phyloP scores from a whole-genome alignment of 306 rosid genomes.

The Trifolium fragiferum region DNA sequence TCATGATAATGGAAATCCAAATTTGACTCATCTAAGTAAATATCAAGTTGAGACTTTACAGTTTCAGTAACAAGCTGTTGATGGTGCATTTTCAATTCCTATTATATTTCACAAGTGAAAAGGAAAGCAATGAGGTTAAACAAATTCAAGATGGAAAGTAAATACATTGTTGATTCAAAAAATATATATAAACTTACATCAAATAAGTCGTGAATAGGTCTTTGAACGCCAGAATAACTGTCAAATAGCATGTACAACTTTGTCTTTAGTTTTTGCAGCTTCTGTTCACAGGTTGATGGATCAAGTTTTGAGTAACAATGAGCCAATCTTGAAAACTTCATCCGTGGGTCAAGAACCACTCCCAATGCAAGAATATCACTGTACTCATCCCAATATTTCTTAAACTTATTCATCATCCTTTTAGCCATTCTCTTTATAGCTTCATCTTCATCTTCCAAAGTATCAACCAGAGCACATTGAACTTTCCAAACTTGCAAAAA shows the following conservation, averaged over 20 bases:
- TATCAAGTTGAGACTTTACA: not conserved
- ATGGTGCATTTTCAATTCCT: not conserved
- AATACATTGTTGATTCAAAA: not conserved
- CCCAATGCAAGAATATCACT: conserved; percentile 1
- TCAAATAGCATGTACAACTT: not conserved
- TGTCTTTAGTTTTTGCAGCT: not conserved
- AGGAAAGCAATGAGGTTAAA: not conserved
- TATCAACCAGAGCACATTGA: not conserved
- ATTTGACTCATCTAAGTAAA: not conserved
- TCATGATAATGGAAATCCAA: not conserved
- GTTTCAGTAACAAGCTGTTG: not conserved
- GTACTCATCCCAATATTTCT: not conserved
- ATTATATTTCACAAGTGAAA: not conserved
- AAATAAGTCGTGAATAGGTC: not conserved
- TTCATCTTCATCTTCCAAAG: not conserved
- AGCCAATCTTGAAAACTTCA: not conserved
- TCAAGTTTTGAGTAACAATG: not conserved
- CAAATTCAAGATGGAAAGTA: not conserved
- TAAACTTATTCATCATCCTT: not conserved
- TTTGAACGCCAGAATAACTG: not conserved
- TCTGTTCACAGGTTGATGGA: not conserved
- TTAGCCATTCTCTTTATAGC: not conserved
- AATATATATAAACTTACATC: not conserved
- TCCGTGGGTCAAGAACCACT: not conserved
- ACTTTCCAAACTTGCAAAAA: conserved; percentile 11